Conservation (phyloP, 169 alveolate species). For the Eimeria praecox region DNA sequence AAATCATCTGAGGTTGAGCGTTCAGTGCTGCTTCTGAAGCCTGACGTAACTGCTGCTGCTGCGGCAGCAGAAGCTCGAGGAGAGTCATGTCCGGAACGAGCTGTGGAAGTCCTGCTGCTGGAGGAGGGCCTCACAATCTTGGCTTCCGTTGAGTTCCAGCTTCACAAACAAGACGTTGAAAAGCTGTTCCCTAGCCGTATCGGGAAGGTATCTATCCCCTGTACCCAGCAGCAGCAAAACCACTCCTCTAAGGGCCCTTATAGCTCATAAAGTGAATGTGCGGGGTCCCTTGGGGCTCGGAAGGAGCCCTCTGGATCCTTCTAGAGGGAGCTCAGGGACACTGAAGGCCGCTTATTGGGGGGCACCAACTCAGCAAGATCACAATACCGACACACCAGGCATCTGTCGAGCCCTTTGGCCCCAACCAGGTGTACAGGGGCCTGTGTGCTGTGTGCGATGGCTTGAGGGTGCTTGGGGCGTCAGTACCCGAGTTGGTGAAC, state of each 20-base stretch:
- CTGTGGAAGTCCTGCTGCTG: conserved; percentile 46
- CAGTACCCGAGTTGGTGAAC: background rate
- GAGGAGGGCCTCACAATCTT: conserved; percentile 53
- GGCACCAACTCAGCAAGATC: background rate
- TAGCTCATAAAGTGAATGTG: background rate
- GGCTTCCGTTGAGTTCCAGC: conserved; percentile 48
- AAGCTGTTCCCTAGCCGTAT: conserved; percentile 41
- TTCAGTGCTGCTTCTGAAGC: conserved; percentile 60
- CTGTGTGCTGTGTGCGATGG: background rate
- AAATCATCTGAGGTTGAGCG: conserved; percentile 35
- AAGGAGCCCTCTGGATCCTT: background rate
- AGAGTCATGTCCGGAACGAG: conserved; percentile 53
- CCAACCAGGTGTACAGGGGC: background rate
- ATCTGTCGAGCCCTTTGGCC: background rate
- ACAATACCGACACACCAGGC: background rate
- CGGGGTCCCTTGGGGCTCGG: background rate
- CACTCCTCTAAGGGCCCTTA: background rate
- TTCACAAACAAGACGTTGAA: conserved; percentile 10
- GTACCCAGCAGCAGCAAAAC: background rate
- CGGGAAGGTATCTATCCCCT: conserved; percentile 8
- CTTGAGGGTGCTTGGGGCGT: background rate
- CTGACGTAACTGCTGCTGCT: conserved; percentile 55
- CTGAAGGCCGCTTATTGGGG: background rate
- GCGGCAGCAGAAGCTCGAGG: conserved; percentile 66
- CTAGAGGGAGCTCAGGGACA: background rate